Evolutionary conservation across 2,329 filamentous ascomycete species (phyloP), one percentile per base, ranked within the genome.

Genomic region (Colletotrichum destructivum): DNA sequence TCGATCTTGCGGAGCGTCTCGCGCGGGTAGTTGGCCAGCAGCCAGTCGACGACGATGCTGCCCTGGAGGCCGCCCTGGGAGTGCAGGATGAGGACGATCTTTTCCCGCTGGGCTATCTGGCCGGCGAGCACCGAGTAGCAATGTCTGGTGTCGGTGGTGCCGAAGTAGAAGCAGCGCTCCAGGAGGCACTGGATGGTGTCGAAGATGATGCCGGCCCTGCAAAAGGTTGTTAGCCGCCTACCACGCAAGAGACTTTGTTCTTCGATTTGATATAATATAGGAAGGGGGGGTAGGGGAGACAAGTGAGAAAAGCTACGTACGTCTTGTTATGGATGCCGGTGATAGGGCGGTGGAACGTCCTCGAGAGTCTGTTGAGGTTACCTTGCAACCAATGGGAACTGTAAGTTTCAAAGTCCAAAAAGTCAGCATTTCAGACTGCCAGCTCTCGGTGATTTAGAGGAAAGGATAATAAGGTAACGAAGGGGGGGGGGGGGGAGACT

Each of bases 41-140:
- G 85, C 91, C 93, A 94, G 81, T 96, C 93, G 8, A 95, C 81
- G 6, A 94, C 90, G 66, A 95, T 82, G 3, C 92, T 88, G 2
- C 91, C 91, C 77, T 94, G 90, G 62, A 96, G 93, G 16, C 88
- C 93, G 4, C 94, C 94, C 79, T 96, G 94, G 0, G 91, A 93
- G 79, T 96, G 94, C 47, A 93, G 83, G 71, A 96, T 88, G 66
- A 96, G 87, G 38, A 96, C 84, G 3, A 96, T 88, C 77, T 18
- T 84, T 54, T 18, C 26, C 16, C 11, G 21, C 78, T 0, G 88
- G 86, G 67, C 92, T 74, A 95, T 84, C 26, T 88, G 87, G 26
- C 88, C 82, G 78, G 93, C 92, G 73, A 95, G 82, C 26, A 88
- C 82, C 69, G 84, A 83, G 75, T 90, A 91, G 78, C 92, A 92